Percentiles rank a stretch among this genome's conserved stretches.
Conservation (phyloP, 2,329 filamentous ascomycete genomes). For the Paracoccidioides brasiliensis region DNA sequence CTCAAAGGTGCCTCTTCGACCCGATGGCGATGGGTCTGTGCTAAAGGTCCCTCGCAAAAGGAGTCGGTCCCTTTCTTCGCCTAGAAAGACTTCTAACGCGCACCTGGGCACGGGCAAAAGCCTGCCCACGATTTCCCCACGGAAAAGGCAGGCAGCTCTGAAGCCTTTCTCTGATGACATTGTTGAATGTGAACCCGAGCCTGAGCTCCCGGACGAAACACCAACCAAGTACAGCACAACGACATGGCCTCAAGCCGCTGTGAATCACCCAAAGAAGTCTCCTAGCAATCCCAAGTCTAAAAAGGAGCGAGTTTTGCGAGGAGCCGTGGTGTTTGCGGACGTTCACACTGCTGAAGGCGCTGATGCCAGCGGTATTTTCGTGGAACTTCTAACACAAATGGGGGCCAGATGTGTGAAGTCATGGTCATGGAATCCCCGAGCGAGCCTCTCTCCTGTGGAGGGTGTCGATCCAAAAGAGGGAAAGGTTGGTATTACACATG, state of each 20-base stretch:
- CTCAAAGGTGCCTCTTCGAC: conserved; percentile 63
- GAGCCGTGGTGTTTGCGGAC: conserved; percentile 69
- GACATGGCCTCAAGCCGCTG: conserved; percentile 3
- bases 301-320: conserved; percentile 42
- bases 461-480: conserved; percentile 21
- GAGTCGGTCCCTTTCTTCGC: conserved; percentile 40
- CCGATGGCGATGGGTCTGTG: conserved; percentile 42
- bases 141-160: conserved; percentile 5
- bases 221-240: not conserved
- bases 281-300: conserved; percentile 16
- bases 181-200: conserved; percentile 3
- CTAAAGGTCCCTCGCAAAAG: conserved; percentile 34
- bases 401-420: conserved; percentile 65
- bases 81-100: conserved; percentile 20
- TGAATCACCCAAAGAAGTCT: conserved; percentile 17
- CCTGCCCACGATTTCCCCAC: conserved; percentile 17
- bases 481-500: conserved; percentile 69
- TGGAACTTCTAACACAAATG: conserved; percentile 66
- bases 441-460: conserved; percentile 26
- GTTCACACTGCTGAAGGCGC: conserved; percentile 71
- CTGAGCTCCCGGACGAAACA: conserved; percentile 1
- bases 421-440: conserved; percentile 61
- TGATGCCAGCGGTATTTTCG: conserved; percentile 68
- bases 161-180: not conserved
- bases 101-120: conserved; percentile 16